Conservation (phyloP, 805 yeast genomes). For the Lachancea kluyveri region DNA sequence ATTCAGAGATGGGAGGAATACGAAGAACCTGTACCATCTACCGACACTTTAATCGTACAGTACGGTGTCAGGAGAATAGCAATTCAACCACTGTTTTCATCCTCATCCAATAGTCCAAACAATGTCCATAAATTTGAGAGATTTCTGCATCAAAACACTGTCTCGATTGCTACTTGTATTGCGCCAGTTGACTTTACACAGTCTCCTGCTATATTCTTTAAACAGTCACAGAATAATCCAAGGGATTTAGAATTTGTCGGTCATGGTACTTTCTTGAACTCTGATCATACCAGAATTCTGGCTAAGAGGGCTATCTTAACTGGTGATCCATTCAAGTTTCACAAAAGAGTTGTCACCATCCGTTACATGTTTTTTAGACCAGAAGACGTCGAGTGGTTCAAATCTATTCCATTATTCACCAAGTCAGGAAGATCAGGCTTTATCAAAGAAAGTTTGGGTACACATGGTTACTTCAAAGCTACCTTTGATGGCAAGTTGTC, state of each 20-base stretch:
- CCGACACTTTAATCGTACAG: conserved; percentile 75
- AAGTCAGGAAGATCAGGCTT: conserved; percentile 90
- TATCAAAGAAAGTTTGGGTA: conserved; percentile 92
- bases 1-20: conserved; percentile 87
- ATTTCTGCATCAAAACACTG: conserved; percentile 70
- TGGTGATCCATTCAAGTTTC: conserved; percentile 93
- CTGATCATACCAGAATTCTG: conserved; percentile 76
- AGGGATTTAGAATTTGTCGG: conserved; percentile 65
- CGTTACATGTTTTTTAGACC: conserved; percentile 96
- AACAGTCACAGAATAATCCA: conserved; percentile 42
- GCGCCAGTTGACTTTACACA: conserved; percentile 82
- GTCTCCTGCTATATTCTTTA: conserved; percentile 81
- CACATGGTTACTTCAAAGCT: conserved; percentile 97
- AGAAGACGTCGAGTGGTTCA: conserved; percentile 83
- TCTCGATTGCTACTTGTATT: conserved; percentile 76
- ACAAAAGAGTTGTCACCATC: conserved; percentile 83
- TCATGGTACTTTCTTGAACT: conserved; percentile 81
- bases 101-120: conserved; percentile 68
- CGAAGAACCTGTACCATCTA: conserved; percentile 79
- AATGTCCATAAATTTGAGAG: conserved; percentile 84
- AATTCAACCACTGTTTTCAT: conserved; percentile 78
- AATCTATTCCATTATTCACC: conserved; percentile 87
- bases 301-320: conserved; percentile 88
- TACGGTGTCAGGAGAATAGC: conserved; percentile 88
- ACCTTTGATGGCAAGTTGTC: conserved; percentile 85